These are phyloP conservation scores for Hanseniaspora lindneri DNA, from an alignment of 805 yeast species.

Conservation along the genomic window DNA sequence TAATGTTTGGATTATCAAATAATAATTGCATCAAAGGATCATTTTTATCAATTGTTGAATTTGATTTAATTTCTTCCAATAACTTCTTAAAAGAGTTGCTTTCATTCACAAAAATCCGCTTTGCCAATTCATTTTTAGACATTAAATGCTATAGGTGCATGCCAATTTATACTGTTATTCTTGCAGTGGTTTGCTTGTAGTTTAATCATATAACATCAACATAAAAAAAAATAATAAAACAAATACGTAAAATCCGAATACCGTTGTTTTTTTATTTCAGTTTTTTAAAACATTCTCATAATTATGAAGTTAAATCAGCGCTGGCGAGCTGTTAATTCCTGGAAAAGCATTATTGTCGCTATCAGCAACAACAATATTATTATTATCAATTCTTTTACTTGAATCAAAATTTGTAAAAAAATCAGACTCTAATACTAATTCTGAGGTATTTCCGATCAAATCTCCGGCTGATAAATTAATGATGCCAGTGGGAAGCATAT, in stretches of 20 bases:
- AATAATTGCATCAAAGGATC: conserved; percentile 27
- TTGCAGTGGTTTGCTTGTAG: no score
- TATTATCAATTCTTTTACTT: background rate
- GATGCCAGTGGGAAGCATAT: background rate
- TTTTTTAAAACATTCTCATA: no score
- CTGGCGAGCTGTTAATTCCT: background rate
- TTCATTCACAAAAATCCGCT: background rate
- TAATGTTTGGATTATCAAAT: conserved; percentile 32
- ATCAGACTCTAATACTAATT: background rate
- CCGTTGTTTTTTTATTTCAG: no score
- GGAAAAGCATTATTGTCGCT: background rate
- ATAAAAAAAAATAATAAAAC: background rate
- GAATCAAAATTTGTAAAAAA: background rate
- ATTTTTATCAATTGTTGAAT: conserved; percentile 20
- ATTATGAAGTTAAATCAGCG: no score
- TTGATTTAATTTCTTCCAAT: background rate
- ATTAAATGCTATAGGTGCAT: background rate
- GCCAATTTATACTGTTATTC: no score
- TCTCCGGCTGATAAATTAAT: background rate
- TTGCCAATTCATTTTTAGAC: background rate
- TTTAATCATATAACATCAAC: no score
- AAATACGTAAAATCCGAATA: background rate
- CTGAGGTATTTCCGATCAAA: background rate
- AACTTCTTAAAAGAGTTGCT: background rate
- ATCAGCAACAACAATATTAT: background rate